Evolutionary conservation across 2,329 filamentous ascomycete genomes (phyloP).

Genomic region (Coniochaeta sp.): DNA sequence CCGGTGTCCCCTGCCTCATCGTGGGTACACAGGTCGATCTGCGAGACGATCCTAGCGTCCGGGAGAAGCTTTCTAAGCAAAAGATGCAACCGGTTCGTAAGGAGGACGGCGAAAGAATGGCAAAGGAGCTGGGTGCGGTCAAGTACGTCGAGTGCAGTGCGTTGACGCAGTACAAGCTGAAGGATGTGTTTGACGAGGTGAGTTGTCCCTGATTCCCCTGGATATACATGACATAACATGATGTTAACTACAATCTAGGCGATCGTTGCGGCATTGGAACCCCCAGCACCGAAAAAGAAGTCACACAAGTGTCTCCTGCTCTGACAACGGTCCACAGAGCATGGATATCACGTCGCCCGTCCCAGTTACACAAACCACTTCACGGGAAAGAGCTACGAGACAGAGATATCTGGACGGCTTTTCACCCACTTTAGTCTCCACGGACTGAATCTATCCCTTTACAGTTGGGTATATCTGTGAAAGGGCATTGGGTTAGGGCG

Average conservation of each 20-base stretch:
- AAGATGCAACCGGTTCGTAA: conserved; percentile 91
- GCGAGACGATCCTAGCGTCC: conserved; percentile 77
- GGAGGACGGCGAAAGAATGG: conserved; percentile 93
- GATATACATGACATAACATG: conserved; percentile 13
- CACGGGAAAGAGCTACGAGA: conserved; percentile 4
- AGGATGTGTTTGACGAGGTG: conserved; percentile 99
- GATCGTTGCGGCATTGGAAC: conserved; percentile 91
- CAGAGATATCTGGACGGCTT: conserved; percentile 9
- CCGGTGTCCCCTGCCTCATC: conserved; percentile 93
- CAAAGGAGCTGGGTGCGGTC: conserved; percentile 92
- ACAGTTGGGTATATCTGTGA: not conserved
- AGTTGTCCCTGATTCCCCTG: conserved; percentile 16
- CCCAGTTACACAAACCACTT: not conserved
- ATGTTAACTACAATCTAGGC: conserved; percentile 40
- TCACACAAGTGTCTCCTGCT: conserved; percentile 63
- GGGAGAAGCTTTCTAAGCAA: conserved; percentile 89
- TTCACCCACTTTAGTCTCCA: not conserved
- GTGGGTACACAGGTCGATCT: conserved; percentile 97
- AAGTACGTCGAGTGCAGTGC: conserved; percentile 99
- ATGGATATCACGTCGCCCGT: conserved; percentile 11
- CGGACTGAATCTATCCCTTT: not conserved
- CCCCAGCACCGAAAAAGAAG: conserved; percentile 75
- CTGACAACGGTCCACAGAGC: conserved; percentile 32
- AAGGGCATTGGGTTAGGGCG: not conserved
- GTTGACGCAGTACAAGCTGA: conserved; percentile 95